Conservation (phyloP, 805 yeast genomes). For the Myxozyma geophila region DNA sequence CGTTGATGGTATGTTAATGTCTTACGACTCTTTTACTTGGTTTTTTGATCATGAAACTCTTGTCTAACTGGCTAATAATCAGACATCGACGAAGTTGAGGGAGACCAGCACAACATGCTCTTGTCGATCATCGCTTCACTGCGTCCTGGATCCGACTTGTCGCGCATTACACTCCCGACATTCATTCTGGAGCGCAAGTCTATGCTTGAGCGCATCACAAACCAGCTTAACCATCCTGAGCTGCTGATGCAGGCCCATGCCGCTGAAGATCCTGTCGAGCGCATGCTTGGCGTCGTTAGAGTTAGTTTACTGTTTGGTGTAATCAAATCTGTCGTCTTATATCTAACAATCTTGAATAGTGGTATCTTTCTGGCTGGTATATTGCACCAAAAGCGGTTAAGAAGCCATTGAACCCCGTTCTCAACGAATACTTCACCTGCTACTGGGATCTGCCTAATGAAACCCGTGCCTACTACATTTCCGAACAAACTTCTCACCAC, state of each 20-base stretch:
- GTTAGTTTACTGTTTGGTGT: conserved; percentile 6
- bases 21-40: neutral
- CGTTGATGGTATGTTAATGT: conserved; percentile 15
- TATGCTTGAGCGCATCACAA: conserved; percentile 94
- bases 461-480: conserved; percentile 73
- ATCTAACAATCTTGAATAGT: conserved; percentile 42
- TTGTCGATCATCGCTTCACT: conserved; percentile 87
- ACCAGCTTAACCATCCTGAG: conserved; percentile 76
- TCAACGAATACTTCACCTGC: conserved; percentile 89
- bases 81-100: conserved; percentile 91
- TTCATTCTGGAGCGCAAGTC: conserved; percentile 93
- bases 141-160: conserved; percentile 88
- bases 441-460: conserved; percentile 87
- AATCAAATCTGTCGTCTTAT: neutral
- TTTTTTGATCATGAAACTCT: neutral
- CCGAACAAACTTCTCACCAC: conserved; percentile 97
- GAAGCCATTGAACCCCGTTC: conserved; percentile 92
- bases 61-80: neutral
- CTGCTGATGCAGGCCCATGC: conserved; percentile 70
- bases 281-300: conserved; percentile 74
- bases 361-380: conserved; percentile 97
- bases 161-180: conserved; percentile 92
- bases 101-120: conserved; percentile 82
- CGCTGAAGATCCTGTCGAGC: conserved; percentile 59
- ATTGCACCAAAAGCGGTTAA: conserved; percentile 98